Base-by-base conservation (phyloP, 495 filamentous ascomycete genomes). In the Penicillium psychrofluorescens region DNA sequence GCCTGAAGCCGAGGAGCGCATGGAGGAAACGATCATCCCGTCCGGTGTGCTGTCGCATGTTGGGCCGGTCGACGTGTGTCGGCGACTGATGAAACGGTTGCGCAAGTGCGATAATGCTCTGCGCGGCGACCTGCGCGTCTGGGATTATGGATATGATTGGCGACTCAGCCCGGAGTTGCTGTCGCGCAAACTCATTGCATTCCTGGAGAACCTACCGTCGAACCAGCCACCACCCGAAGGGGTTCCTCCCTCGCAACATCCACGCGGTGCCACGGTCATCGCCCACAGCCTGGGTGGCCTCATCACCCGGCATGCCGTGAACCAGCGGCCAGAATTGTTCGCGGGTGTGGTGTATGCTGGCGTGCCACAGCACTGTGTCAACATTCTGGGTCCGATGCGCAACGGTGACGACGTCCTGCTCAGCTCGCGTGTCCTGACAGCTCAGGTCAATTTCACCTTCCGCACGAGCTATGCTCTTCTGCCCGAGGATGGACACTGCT, bases 141-240 rank as follows among this genome's bases (percentile, higher is more conserved):
- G 85, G 63, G 83, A 96, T 49, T 98, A 92, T 53, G 90, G 92
- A 29, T 98, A 95, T 56, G 91, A 98, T 61, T 98, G 91, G 91
- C 79, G 92, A 28, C 67, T 98, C 42, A 88, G 85, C 46, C 92
- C 92, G 1, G 77, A 86, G 53, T 65, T 91, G 1, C 75, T 94
- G 2, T 88, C 85, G 1, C 67, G 71, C 8, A 76, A 76, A 39
- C 65, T 98, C 6, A 76, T 84, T 27, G 57, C 70, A 29, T 95
- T 85, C 48, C 68, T 98, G 11, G 80, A 87, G 59, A 70, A 63
- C 6, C 67, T 98, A 2, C 86, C 80, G 1, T 90, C 80, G 35
- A 95, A 96, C 61, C 43, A 46, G 11, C 29, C 41, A 16, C 35
- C 41, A 3, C 14, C 49, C 28, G 36, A 43, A 3, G 43, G 43